Conservation (phyloP, 441 rosid genomes). For the Bruguiera hainesii region DNA sequence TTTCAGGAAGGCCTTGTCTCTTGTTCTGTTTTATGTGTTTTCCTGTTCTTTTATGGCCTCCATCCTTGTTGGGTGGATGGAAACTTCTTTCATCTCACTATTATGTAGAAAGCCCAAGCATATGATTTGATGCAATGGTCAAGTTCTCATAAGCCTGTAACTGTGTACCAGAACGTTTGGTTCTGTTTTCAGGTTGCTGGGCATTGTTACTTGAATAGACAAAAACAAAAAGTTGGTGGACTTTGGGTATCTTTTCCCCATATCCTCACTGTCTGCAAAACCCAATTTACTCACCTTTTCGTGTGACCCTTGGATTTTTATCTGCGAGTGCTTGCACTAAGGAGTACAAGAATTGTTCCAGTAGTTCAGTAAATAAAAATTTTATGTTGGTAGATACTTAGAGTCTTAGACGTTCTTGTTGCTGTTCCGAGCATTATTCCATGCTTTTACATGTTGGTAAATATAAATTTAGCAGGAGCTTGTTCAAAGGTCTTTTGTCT, state of each 20-base stretch:
- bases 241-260: no score
- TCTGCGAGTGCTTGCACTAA: not conserved
- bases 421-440: not conserved
- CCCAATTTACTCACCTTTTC: no score
- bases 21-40: conserved; percentile 11
- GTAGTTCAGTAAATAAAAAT: not conserved
- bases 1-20: conserved; percentile 18
- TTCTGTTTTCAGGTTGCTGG: not conserved
- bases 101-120: not conserved
- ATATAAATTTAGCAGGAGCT: conserved; percentile 3
- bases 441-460: no score
- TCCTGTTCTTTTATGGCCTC: conserved; percentile 6
- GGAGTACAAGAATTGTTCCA: not conserved
- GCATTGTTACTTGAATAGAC: not conserved
- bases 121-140: not conserved
- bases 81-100: not conserved
- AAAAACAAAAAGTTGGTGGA: no score
- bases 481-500: not conserved
- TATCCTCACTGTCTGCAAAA: no score
- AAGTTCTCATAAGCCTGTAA: not conserved
- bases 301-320: no score
- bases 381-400: not conserved
- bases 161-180: not conserved
- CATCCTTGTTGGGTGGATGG: not conserved
- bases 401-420: not conserved